Conservation (phyloP, 768 basidiomycete genomes). For the Pulveroboletus sp. region DNA sequence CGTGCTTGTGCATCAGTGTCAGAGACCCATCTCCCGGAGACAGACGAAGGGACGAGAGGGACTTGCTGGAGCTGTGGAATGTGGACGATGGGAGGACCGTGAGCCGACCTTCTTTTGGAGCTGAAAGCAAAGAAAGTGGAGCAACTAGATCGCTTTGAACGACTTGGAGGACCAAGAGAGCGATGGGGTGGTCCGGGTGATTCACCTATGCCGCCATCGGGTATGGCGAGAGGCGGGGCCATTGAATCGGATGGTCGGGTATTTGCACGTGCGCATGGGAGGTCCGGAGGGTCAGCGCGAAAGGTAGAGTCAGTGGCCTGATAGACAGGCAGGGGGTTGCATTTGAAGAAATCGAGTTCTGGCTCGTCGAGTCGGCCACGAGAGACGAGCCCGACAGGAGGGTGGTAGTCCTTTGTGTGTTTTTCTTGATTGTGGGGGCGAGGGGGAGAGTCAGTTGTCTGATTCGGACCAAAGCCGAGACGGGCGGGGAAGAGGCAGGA, state of each 20-base stretch:
- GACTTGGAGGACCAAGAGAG: conserved; percentile 9
- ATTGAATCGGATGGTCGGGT: conserved; percentile 25
- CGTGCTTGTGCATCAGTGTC: conserved; percentile 5
- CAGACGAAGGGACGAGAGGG: conserved; percentile 4
- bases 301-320: conserved; percentile 21
- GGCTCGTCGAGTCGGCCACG: conserved; percentile 39
- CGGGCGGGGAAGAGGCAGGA: conserved; percentile 38
- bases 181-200: conserved; percentile 41
- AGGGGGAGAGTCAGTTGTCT: conserved; percentile 7
- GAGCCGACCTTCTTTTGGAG: conserved; percentile 18
- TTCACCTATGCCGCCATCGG: conserved; percentile 61
- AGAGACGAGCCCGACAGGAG: conserved; percentile 21
- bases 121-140: conserved; percentile 29
- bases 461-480: conserved; percentile 24
- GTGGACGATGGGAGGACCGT: conserved; percentile 18
- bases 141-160: conserved; percentile 43
- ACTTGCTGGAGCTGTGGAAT: conserved; percentile 9
- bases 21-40: conserved; percentile 18
- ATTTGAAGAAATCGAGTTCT: conserved; percentile 29
- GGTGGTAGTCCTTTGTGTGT: conserved; percentile 26
- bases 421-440: conserved; percentile 7
- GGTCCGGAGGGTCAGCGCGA: conserved; percentile 2
- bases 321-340: conserved; percentile 22
- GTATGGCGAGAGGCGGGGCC: conserved; percentile 40
- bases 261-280: conserved; percentile 28